Percentiles rank a stretch among this genome's conserved stretches.
These are phyloP conservation scores for Eutrema yunnanense DNA, from an alignment of 345 rosid genomes.

Conservation along the genomic window DNA sequence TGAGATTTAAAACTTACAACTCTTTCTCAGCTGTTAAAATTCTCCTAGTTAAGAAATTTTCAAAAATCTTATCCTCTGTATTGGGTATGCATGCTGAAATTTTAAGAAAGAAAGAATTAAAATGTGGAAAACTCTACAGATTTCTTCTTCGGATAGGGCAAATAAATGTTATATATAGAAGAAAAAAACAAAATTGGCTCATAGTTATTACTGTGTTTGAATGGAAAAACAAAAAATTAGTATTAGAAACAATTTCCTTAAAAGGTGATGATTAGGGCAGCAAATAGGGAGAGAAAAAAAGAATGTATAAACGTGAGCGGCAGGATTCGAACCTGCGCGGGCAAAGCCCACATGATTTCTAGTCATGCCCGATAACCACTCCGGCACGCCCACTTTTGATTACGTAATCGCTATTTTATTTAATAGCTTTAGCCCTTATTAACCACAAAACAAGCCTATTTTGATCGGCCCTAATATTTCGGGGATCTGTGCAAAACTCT, in stretches of 20 bases:
- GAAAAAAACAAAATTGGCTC: neutral
- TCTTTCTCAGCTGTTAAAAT: neutral
- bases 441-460: neutral
- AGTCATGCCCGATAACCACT: slow-evolving; percentile 77
- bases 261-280: neutral
- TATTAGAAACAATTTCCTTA: neutral
- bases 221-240: neutral
- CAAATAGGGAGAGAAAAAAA: neutral
- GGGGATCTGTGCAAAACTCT: neutral
- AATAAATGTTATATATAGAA: neutral
- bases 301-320: neutral
- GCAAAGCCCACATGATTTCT: slow-evolving; percentile 89
- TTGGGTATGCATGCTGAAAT: neutral
- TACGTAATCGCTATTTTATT: rapidly evolving
- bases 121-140: neutral
- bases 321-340: slow-evolving; percentile 92
- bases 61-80: neutral
- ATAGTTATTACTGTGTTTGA: neutral
- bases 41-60: neutral
- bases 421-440: neutral
- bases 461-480: neutral
- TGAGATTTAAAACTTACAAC: neutral
- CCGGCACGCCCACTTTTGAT: slow-evolving; percentile 21
- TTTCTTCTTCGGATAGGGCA: neutral
- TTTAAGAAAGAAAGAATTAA: too few species aligned